These are phyloP conservation scores for Chondrus crispus DNA, from an alignment of 23 red algal genomes.

Conservation along the genomic window DNA sequence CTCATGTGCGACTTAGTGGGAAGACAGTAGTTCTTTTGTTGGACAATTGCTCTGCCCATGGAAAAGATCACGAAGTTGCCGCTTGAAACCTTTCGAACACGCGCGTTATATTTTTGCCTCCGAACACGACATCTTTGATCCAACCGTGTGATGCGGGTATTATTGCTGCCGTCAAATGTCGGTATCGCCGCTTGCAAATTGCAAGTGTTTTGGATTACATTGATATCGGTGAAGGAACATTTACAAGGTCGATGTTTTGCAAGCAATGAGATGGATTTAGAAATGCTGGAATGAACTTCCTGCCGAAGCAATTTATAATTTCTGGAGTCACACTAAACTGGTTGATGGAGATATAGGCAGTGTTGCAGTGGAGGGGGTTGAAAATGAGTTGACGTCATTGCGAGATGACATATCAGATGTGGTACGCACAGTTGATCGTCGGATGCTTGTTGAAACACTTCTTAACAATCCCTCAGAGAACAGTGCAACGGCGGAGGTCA, in stretches of 20 bases:
- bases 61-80: neutral
- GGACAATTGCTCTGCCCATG: neutral
- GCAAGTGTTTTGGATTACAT: neutral
- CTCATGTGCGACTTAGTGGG: neutral
- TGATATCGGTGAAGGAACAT: neutral
- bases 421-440: no score
- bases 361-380: no score
- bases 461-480: no score
- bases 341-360: no score
- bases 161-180: neutral
- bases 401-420: no score
- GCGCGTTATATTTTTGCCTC: neutral
- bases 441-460: no score
- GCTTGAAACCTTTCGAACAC: neutral
- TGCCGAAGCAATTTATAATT: neutral
- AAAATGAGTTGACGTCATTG: no score
- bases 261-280: neutral
- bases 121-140: neutral
- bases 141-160: conserved; percentile 5
- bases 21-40: neutral
- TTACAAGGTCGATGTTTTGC: neutral
- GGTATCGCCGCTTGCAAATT: neutral
- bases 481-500: no score
- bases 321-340: neutral
- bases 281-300: neutral